A percentile compares a stretch with the other conserved stretches of the same genome.
Evolutionary conservation across 345 rosid species (phyloP).

Genomic region (Citrus hindsii): DNA sequence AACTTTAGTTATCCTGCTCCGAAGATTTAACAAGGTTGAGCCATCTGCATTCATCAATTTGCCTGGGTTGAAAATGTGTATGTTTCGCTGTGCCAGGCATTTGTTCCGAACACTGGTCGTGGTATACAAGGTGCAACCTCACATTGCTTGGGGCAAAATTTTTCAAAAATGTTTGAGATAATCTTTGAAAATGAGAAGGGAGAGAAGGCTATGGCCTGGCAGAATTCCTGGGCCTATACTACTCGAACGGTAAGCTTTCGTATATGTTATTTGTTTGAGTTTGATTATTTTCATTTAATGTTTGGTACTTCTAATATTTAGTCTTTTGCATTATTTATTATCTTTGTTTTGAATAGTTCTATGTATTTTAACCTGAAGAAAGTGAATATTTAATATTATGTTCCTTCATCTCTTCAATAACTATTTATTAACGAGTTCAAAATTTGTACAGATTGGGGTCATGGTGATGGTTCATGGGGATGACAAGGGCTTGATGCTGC

Average conservation of each 20-base stretch:
- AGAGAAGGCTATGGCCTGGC: conserved; percentile 93
- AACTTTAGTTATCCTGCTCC: not conserved
- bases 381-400: not conserved
- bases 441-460: conserved; percentile 70
- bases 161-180: conserved; percentile 95
- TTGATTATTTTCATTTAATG: not conserved
- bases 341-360: not conserved
- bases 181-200: conserved; percentile 91
- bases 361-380: not conserved
- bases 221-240: conserved; percentile 98
- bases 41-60: not conserved
- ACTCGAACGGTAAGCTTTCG: conserved; percentile 60
- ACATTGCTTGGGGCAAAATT: conserved; percentile 93
- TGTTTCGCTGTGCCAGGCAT: conserved; percentile 52
- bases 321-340: not conserved
- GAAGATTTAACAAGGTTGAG: not conserved
- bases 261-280: not conserved
- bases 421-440: not conserved
- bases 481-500: conserved; percentile 74
- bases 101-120: conserved; percentile 94
- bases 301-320: not conserved
- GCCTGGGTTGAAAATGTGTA: not conserved
- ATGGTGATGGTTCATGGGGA: conserved; percentile 99
- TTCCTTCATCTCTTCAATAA: not conserved
- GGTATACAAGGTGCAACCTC: conserved; percentile 99